These are phyloP conservation scores for Lactarius vividus DNA, from an alignment of 768 basidiomycete genomes.

Conservation along the genomic window DNA sequence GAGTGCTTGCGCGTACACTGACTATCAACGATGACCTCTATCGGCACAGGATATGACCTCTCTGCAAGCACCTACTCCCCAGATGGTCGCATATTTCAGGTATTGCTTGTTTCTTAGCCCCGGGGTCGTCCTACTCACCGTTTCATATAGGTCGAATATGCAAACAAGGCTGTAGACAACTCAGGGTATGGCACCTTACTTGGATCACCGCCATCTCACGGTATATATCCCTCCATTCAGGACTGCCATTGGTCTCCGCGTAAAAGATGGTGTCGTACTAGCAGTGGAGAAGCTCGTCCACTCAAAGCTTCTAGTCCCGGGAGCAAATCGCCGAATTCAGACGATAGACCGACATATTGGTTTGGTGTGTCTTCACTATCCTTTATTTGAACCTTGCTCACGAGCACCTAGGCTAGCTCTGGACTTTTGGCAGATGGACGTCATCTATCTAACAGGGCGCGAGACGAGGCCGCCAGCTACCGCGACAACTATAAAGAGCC, in stretches of 20 bases:
- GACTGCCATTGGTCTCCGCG: conserved; percentile 93
- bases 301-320: conserved; percentile 92
- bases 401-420: conserved; percentile 71
- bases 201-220: background rate
- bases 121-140: background rate
- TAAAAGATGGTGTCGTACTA: conserved; percentile 90
- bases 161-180: conserved; percentile 98
- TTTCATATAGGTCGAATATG: conserved; percentile 82
- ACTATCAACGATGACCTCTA: conserved; percentile 76
- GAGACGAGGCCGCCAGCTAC: conserved; percentile 76
- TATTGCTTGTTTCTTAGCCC: conserved; percentile 32
- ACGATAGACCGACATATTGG: conserved; percentile 93
- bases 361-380: conserved; percentile 51
- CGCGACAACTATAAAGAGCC: conserved; percentile 72
- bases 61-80: conserved; percentile 93
- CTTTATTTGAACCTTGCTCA: background rate
- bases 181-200: conserved; percentile 63
- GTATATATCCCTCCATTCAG: conserved; percentile 40
- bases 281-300: conserved; percentile 98
- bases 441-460: conserved; percentile 77
- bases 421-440: conserved; percentile 93
- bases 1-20: conserved; percentile 48
- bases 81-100: conserved; percentile 98
- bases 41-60: conserved; percentile 98
- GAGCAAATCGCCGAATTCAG: conserved; percentile 89